Evolutionary conservation across 352 stramenopile species (phyloP).

Genomic region (Pythium rhizo-oryzae): DNA sequence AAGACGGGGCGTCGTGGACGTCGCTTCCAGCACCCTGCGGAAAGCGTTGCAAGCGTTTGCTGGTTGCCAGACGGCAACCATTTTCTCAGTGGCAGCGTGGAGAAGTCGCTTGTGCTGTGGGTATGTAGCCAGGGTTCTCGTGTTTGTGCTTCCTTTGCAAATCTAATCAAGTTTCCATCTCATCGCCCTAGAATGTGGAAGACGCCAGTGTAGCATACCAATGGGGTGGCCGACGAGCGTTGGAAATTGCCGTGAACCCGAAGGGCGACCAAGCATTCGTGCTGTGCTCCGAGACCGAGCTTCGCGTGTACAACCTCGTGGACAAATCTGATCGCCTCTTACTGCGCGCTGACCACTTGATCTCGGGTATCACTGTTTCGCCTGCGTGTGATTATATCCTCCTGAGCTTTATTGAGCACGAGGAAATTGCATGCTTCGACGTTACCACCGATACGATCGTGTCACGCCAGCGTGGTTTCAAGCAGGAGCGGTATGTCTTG

Average conservation of each 20-base stretch:
- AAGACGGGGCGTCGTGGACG: conserved; percentile 55
- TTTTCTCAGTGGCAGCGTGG: conserved; percentile 70
- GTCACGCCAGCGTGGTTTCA: conserved; percentile 56
- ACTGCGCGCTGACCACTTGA: conserved; percentile 50
- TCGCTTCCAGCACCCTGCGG: conserved; percentile 57
- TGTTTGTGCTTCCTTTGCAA: not conserved
- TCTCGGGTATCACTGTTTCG: conserved; percentile 61
- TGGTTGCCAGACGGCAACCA: conserved; percentile 63
- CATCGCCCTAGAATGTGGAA: conserved; percentile 43
- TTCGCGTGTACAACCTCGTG: conserved; percentile 63
- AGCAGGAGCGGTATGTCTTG: conserved; percentile 65
- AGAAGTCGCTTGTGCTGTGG: conserved; percentile 80
- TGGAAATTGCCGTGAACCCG: conserved; percentile 66
- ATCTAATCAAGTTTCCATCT: not conserved
- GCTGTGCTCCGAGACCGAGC: conserved; percentile 53
- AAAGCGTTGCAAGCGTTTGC: conserved; percentile 48
- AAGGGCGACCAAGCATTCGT: conserved; percentile 58
- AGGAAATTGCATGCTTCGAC: conserved; percentile 62
- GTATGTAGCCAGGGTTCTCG: no score
- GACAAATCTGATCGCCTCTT: conserved; percentile 64
- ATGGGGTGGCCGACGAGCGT: conserved; percentile 62
- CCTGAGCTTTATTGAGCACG: conserved; percentile 61
- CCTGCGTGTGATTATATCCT: conserved; percentile 51
- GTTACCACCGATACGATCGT: conserved; percentile 44
- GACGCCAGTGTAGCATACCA: conserved; percentile 56